Evolutionary conservation across 805 yeast genomes (phyloP).

Genomic region (Candida corydali): DNA sequence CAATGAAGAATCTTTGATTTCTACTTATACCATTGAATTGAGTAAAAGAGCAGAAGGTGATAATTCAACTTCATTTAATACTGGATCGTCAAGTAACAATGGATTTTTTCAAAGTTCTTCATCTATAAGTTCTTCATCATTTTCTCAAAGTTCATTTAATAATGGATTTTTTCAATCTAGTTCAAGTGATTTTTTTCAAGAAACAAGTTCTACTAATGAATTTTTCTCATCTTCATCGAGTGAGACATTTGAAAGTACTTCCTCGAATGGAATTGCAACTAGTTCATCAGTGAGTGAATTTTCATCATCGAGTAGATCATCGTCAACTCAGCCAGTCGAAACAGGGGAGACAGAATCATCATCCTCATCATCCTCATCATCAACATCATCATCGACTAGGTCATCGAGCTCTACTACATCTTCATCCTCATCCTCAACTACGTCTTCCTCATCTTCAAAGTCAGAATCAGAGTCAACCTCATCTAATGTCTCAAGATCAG

Average conservation of each 20-base stretch:
- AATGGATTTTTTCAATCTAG: background rate
- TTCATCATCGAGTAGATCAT: background rate
- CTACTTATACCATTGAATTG: background rate
- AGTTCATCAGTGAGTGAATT: background rate
- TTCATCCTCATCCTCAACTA: constrained; percentile 1
- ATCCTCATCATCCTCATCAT: constrained; percentile 1
- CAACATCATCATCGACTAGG: constrained; percentile 6
- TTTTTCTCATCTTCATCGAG: background rate
- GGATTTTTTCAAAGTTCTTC: background rate
- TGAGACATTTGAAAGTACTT: too few relatives aligned
- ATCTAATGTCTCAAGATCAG: constrained; percentile 5
- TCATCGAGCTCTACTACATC: constrained; percentile 4
- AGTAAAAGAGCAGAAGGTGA: constrained; percentile 8
- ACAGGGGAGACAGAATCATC: constrained; percentile 1
- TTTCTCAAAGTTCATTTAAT: background rate
- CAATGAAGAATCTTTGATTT: background rate
- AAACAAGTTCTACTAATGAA: background rate
- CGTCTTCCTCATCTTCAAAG: constrained; percentile 7
- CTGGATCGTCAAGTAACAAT: background rate
- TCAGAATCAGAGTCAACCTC: constrained; percentile 1
- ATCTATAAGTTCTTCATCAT: background rate
- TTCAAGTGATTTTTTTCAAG: too few relatives aligned
- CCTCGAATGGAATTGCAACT: background rate
- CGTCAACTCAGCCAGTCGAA: background rate
- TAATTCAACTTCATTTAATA: constrained; percentile 2